These are phyloP conservation scores for Candida sanyaensis DNA, from an alignment of 1,139 yeast species.

Conservation along the genomic window DNA sequence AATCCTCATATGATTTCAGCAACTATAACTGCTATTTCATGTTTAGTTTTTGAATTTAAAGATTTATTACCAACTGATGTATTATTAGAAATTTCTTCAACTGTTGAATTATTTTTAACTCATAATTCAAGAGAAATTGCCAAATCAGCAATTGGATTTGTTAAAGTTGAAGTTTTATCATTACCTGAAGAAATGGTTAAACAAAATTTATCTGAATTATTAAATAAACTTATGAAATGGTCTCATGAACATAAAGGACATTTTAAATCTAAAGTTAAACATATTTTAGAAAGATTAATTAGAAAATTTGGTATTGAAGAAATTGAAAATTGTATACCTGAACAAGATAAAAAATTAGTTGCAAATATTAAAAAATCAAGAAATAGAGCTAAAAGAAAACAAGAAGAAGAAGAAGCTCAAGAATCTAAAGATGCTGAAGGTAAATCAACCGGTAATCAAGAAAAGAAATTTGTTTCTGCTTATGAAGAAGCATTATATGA, in stretches of 20 bases:
- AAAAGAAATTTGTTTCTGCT: conserved; percentile 69
- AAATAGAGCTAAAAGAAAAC: conserved; percentile 80
- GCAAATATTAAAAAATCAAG: conserved; percentile 83
- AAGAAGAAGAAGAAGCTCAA: conserved; percentile 35
- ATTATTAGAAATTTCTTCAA: conserved; percentile 75
- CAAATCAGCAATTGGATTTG: conserved; percentile 91
- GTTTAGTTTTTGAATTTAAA: conserved; percentile 88
- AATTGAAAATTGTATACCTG: conserved; percentile 83
- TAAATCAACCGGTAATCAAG: conserved; percentile 23
- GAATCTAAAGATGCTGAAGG: conserved; percentile 14
- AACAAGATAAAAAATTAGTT: conserved; percentile 77
- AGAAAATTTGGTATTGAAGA: conserved; percentile 86
- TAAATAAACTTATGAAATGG: conserved; percentile 82
- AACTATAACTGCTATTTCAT: conserved; percentile 85
- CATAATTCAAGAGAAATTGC: conserved; percentile 93
- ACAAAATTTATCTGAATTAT: conserved; percentile 63
- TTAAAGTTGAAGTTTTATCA: conserved; percentile 84
- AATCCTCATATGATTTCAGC: conserved; percentile 97
- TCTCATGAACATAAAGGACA: conserved; percentile 96
- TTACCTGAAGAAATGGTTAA: conserved; percentile 80
- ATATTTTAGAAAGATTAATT: conserved; percentile 85
- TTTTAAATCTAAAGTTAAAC: conserved; percentile 89
- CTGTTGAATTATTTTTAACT: conserved; percentile 86
- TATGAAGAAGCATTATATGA: conserved; percentile 78
- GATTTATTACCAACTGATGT: conserved; percentile 55